Conservation (phyloP, 768 basidiomycete species). For the Lanmaoa rubissima region DNA sequence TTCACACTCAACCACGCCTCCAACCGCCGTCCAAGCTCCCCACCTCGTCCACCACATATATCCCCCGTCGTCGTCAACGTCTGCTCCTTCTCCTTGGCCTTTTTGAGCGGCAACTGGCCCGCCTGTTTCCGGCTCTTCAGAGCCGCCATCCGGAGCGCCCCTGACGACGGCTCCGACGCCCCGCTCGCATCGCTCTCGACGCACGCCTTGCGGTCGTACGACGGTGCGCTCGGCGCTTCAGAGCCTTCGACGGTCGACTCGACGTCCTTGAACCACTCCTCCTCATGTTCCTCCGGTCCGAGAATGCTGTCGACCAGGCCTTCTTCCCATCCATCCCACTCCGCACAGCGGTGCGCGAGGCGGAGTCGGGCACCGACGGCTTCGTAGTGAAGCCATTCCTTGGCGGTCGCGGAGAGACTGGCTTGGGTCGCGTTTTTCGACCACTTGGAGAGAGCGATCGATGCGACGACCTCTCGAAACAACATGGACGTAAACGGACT, state of each 20-base stretch:
- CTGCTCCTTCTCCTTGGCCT: constrained; percentile 67
- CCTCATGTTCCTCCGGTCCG: constrained; percentile 67
- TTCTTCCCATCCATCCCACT: constrained; percentile 94
- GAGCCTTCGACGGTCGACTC: constrained; percentile 26
- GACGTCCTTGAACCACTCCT: constrained; percentile 62
- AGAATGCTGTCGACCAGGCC: constrained; percentile 74
- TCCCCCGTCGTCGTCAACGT: constrained; percentile 71
- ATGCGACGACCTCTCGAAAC: constrained; percentile 62
- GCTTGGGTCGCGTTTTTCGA: constrained; percentile 17
- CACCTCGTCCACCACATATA: constrained; percentile 75
- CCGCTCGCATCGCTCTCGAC: not conserved
- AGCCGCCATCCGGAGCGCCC: constrained; percentile 24
- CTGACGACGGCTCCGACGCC: constrained; percentile 16
- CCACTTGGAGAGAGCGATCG: constrained; percentile 37
- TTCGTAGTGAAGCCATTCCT: constrained; percentile 77
- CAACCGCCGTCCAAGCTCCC: constrained; percentile 70
- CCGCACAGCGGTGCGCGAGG: constrained; percentile 75
- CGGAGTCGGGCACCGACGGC: constrained; percentile 61
- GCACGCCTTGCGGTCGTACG: not conserved
- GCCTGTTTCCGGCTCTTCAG: constrained; percentile 37
- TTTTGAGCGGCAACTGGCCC: constrained; percentile 50
- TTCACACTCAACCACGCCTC: constrained; percentile 68
- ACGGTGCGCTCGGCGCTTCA: constrained; percentile 15
- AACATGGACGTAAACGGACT: constrained; percentile 70
- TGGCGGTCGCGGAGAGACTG: constrained; percentile 46